Base-by-base conservation (phyloP, 2,329 filamentous ascomycete species). In the Colletotrichum camelliae region DNA sequence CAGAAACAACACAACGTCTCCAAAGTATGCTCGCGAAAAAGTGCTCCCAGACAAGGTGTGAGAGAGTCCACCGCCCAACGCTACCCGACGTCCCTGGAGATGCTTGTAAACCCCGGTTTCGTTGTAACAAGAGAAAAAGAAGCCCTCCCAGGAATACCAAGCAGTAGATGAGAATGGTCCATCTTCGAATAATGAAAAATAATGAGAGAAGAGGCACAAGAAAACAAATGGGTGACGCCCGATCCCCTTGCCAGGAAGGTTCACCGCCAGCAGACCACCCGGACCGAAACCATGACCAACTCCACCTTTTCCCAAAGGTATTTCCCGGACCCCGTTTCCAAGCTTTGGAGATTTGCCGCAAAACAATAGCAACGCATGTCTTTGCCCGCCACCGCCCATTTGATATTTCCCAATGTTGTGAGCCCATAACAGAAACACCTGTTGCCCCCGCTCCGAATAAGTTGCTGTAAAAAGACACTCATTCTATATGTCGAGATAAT, bases 401-500 rank as follows among this genome's bases (percentile, higher is more conserved):
- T 79, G 81, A 79, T 78, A 79, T 81, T 79, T 80, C 80, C 80
- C 79, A 55, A 81, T 81, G 79, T 60, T 60, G 29, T 79, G 79
- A 75, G 74, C 83, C 81, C 79, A 83, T 81, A 83, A 84, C 84
- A 87, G 82, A 80, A 81, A 81, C 81, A 83, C 81, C 80, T 76
- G 76, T 81, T 79, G 81, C 80, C 82, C 78, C 81, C 80, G 81
- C 80, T 82, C 75, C 57, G 70, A 77, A 72, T 43, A 77, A 77
- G 77, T 62, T 77, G 71, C 75, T 77, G 65, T 37, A 39, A 76
- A 82, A 82, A 83, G 82, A 84, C 82, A 85, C 83, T 86, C 83
- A 83, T 83, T 88, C 88, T 90, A 90, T 89, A 88, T 88, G 84
- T 86, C 83, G 80, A 83, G 82, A 83, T 84, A 82, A 83, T 85